Evolutionary conservation across 2,329 filamentous ascomycete species (phyloP).

Genomic region (Huntiella moniliformis): DNA sequence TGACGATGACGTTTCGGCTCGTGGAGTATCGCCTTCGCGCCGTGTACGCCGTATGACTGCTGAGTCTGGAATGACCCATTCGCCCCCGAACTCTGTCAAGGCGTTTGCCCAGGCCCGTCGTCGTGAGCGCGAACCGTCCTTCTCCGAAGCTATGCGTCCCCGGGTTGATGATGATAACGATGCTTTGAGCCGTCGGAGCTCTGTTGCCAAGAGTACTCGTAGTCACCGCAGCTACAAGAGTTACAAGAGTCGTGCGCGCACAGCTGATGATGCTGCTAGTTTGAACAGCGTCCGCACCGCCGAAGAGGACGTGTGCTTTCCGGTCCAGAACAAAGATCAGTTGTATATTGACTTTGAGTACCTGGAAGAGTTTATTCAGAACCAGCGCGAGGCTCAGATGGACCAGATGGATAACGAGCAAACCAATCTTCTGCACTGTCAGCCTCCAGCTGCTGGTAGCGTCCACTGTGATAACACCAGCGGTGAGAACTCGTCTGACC

Average conservation of each 20-base stretch:
- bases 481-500: slow-evolving; percentile 17
- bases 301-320: slow-evolving; percentile 81
- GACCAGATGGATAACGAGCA: slow-evolving; percentile 15
- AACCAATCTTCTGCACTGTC: slow-evolving; percentile 11
- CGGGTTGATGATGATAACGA: slow-evolving; percentile 27
- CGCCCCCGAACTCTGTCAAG: slow-evolving; percentile 92
- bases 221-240: slow-evolving; percentile 44
- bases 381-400: slow-evolving; percentile 24
- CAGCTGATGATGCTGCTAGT: slow-evolving; percentile 42
- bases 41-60: slow-evolving; percentile 37
- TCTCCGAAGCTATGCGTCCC: slow-evolving; percentile 28
- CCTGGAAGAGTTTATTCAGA: slow-evolving; percentile 73
- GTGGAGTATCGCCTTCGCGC: slow-evolving; percentile 22
- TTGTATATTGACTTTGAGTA: slow-evolving; percentile 84
- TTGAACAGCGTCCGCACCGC: slow-evolving; percentile 49
- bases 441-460: slow-evolving; percentile 11
- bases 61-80: slow-evolving; percentile 47
- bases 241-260: slow-evolving; percentile 44
- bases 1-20: slow-evolving; percentile 44
- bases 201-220: slow-evolving; percentile 7
- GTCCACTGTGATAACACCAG: slow-evolving; percentile 14
- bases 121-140: slow-evolving; percentile 53
- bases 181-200: slow-evolving; percentile 4
- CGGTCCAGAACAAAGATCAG: slow-evolving; percentile 53
- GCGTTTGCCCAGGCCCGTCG: slow-evolving; percentile 85